phyloP scores from a whole-genome alignment of 257 asterid genomes.

The Solanum arcanum region DNA sequence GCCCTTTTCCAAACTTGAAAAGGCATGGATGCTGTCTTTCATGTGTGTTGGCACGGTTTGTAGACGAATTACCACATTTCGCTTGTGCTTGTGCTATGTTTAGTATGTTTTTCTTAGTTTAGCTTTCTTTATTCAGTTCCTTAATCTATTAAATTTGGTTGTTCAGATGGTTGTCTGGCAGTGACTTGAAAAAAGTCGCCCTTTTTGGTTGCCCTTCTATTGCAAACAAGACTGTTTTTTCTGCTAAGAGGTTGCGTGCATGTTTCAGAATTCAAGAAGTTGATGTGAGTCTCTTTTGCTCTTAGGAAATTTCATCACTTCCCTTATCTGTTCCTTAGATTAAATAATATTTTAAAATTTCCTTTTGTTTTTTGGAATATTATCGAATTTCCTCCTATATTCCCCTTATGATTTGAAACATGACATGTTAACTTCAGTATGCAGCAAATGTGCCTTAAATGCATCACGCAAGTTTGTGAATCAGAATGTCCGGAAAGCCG shows the following conservation, averaged over 20 bases:
- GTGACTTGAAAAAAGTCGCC: constrained; percentile 67
- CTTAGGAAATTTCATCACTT: neutral
- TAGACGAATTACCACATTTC: neutral
- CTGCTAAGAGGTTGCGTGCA: constrained; percentile 56
- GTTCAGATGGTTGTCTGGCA: constrained; percentile 77
- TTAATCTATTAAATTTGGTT: constrained; percentile 11
- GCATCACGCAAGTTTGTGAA: constrained; percentile 40
- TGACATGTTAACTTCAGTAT: constrained; percentile 29
- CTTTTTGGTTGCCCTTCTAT: constrained; percentile 73
- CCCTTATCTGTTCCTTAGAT: neutral
- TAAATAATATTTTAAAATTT: neutral
- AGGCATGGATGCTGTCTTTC: neutral
- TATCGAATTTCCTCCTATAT: neutral
- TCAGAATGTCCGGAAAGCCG: constrained; percentile 16
- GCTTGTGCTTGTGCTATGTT: neutral
- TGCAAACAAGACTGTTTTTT: constrained; percentile 19
- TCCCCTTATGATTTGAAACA: neutral
- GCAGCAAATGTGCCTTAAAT: constrained; percentile 47
- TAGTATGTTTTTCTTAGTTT: neutral
- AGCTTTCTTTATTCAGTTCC: neutral
- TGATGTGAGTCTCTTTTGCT: constrained; percentile 24
- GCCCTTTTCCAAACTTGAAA: neutral
- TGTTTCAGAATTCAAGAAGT: constrained; percentile 58
- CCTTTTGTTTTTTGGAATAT: neutral
- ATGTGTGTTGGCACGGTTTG: neutral